A percentile compares a stretch with the other conserved stretches of the same genome.
These are phyloP conservation scores for Fraxinus xanthoxyloides DNA, from an alignment of 305 asterid genomes.

Conservation along the genomic window DNA sequence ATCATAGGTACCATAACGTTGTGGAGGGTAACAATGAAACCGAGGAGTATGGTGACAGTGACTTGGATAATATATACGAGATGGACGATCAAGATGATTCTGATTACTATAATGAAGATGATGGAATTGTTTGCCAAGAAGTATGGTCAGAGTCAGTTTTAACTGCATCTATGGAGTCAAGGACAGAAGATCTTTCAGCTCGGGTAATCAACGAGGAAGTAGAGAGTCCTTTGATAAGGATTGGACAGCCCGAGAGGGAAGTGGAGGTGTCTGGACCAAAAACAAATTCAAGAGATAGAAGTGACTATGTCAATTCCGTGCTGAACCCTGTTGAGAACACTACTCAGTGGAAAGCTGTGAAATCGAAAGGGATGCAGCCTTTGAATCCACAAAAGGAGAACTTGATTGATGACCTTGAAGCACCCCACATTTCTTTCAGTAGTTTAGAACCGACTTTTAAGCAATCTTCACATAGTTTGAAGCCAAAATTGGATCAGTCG, in stretches of 20 bases:
- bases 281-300: slow-evolving; percentile 55
- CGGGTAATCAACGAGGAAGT: slow-evolving; percentile 40
- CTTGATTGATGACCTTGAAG: slow-evolving; percentile 37
- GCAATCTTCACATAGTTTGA: slow-evolving; percentile 34
- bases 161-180: slow-evolving; percentile 53
- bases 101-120: slow-evolving; percentile 41
- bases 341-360: slow-evolving; percentile 76
- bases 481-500: slow-evolving; percentile 35
- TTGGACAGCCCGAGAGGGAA: slow-evolving; percentile 24
- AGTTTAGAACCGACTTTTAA: slow-evolving; percentile 44
- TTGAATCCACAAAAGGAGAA: slow-evolving; percentile 72
- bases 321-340: slow-evolving; percentile 86
- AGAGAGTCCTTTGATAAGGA: slow-evolving; percentile 36
- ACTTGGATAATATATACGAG: slow-evolving; percentile 60
- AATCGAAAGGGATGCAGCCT: slow-evolving; percentile 41
- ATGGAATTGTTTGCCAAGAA: slow-evolving; percentile 33
- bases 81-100: slow-evolving; percentile 37
- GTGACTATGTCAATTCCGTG: slow-evolving; percentile 68
- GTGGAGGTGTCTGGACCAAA: slow-evolving; percentile 29
- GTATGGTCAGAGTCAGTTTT: slow-evolving; percentile 54
- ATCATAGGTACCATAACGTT: slow-evolving; percentile 83
- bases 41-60: slow-evolving; percentile 62
- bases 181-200: slow-evolving; percentile 26
- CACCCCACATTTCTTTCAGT: slow-evolving; percentile 40
- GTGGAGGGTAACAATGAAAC: slow-evolving; percentile 78